These are phyloP conservation scores for Gentiana straminea DNA, from an alignment of 257 asterid species.

Conservation along the genomic window DNA sequence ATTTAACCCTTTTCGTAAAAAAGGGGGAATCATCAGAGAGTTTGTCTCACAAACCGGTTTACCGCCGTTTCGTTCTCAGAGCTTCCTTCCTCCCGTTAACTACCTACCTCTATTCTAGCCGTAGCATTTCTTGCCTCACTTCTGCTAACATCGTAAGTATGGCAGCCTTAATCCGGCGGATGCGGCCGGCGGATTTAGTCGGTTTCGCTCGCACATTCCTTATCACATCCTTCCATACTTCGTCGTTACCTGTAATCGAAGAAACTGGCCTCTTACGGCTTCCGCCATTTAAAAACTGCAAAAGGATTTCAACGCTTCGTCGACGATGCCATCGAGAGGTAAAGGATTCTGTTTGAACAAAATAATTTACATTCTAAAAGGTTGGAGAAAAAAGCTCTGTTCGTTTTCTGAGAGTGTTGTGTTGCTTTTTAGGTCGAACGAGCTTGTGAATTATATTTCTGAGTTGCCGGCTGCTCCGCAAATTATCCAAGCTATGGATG, in stretches of 20 bases:
- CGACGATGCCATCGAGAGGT: constrained; percentile 90
- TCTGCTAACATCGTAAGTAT: constrained; percentile 2
- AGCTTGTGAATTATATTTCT: constrained; percentile 54
- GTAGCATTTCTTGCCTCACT: no score
- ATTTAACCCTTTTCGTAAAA: no score
- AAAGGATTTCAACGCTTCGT: constrained; percentile 89
- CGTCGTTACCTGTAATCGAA: constrained; percentile 32
- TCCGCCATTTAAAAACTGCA: constrained; percentile 66
- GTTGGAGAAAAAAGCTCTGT: neutral
- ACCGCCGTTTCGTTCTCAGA: no score
- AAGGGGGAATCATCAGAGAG: no score
- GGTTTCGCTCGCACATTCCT: constrained; percentile 7
- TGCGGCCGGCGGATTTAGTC: constrained; percentile 21
- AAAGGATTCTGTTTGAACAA: neutral
- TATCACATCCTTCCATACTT: constrained; percentile 32
- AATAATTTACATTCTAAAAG: no score
- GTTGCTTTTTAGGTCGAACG: constrained; percentile 57
- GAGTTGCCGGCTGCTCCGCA: constrained; percentile 78
- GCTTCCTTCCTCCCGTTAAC: no score
- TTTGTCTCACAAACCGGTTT: no score
- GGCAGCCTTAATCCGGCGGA: constrained; percentile 32
- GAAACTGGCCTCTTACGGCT: constrained; percentile 84
- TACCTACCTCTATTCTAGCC: no score
- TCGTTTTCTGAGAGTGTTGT: constrained; percentile 2
- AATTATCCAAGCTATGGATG: constrained; percentile 79